Evolutionary conservation across 2,329 filamentous ascomycete species (phyloP), one percentile per base, ranked within the genome.

Genomic region (Fonsecaea monophora): DNA sequence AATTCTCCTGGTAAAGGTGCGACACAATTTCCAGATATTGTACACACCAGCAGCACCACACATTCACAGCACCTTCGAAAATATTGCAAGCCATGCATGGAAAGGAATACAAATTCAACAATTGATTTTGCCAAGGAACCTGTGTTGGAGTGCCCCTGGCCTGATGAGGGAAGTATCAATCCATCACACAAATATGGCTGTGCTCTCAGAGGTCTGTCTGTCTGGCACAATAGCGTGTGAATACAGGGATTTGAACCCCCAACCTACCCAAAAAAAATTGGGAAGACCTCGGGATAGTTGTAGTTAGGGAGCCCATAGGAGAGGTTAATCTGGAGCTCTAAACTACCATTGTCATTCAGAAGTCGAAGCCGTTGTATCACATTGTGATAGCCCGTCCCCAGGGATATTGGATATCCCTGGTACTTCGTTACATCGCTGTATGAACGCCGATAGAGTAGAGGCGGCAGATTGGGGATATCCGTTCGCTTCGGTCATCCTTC

Each of bases 341-440:
- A 4, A 3, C 45, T 10, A 45, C 15, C 45, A 12, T 25, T 50
- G 45, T 50, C 5, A 25, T 50, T 35, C 53, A 35, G 53, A 30
- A 34, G 53, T 30, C 34, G 53, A 55, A 55, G 53, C 53, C 53
- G 53, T 55, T 55, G 53, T 55, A 55, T 30, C 30, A 55, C n/a
- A 9, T 8, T 55, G n/a, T 55, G 30, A 30, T 55, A 55, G 53
- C 30, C 53, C 25, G 53, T 55, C 53, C 53, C 53, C 53, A 55
- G 35, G 53, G 34, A 21, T 35, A 3, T 34, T 35, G 4, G 30
- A 54, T 13, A 42, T 21, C 53, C 25, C 10, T 13, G 8, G 53
- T 55, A 55, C 53, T 55, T 55, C 53, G 53, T 55, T 18, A 18
- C 18, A 10, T 50, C 45, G 25, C 45, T 50, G 45, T 3, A 25